phyloP scores from a whole-genome alignment of 768 basidiomycete species.

The Clavaria fumosa region DNA sequence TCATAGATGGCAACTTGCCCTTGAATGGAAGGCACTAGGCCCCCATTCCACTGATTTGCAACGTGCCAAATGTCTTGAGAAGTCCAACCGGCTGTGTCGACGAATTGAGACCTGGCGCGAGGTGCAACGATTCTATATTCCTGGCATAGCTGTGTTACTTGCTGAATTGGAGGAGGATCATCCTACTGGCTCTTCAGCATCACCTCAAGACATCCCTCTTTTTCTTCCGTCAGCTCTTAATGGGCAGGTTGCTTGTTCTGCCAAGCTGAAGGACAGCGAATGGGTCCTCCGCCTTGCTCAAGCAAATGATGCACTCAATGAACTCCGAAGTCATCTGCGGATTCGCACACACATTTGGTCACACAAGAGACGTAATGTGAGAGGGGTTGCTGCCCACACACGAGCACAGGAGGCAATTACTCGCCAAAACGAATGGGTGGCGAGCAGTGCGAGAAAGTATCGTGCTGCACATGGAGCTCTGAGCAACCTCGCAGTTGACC shows the following conservation, averaged over 20 bases:
- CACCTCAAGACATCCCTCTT: background rate
- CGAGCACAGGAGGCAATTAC: background rate
- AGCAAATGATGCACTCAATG: constrained; percentile 12
- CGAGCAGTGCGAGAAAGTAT: constrained; percentile 6
- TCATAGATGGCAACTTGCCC: constrained; percentile 2
- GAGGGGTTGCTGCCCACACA: background rate
- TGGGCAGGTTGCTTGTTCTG: constrained; percentile 5
- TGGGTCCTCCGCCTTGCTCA: constrained; percentile 9
- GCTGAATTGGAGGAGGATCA: background rate
- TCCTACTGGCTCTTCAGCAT: background rate
- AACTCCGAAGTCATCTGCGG: constrained; percentile 9
- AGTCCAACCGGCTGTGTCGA: constrained; percentile 11
- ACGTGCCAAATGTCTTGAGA: constrained; percentile 15
- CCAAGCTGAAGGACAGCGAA: constrained; percentile 5
- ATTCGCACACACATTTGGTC: background rate
- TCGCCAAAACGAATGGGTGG: background rate
- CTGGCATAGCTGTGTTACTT: constrained; percentile 1
- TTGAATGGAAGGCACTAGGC: background rate
- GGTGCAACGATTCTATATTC: constrained; percentile 19
- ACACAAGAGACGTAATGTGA: background rate
- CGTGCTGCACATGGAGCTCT: constrained; percentile 8
- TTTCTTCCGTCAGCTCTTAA: constrained; percentile 1
- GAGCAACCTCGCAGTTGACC: constrained; percentile 6
- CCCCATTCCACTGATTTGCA: constrained; percentile 17
- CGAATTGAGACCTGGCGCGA: constrained; percentile 17